A percentile compares a stretch with the other conserved stretches of the same genome.
phyloP scores from a whole-genome alignment of 768 basidiomycete species.

The Nevesoporus exiguus region DNA sequence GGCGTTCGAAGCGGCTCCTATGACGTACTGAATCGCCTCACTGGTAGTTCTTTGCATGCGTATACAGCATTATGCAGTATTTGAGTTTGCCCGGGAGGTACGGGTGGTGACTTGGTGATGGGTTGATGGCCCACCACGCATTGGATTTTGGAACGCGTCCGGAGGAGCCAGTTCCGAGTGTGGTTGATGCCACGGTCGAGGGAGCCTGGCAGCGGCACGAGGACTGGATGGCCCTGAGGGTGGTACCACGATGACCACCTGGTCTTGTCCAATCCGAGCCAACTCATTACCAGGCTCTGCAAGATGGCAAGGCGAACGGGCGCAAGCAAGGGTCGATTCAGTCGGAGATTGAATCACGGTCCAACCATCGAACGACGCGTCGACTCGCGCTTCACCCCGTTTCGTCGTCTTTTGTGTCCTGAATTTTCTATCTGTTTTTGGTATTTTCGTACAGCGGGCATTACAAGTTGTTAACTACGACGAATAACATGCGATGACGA shows the following conservation, averaged over 20 bases:
- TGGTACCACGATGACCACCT: background rate
- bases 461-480: conserved; percentile 9
- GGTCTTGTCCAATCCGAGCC: too few relatives aligned
- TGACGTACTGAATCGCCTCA: background rate
- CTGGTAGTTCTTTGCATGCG: background rate
- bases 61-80: background rate
- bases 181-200: too few relatives aligned
- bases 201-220: background rate
- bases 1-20: background rate
- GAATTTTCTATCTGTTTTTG: conserved; percentile 9
- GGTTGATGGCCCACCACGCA: too few relatives aligned
- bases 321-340: background rate
- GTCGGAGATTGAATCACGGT: background rate
- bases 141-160: too few relatives aligned
- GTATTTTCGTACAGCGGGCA: conserved; percentile 3
- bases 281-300: too few relatives aligned
- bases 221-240: background rate
- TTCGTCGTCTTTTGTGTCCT: background rate
- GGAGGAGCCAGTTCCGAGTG: background rate
- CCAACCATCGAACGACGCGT: too few relatives aligned
- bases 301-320: too few relatives aligned
- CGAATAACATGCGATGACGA: conserved; percentile 2
- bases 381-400: background rate
- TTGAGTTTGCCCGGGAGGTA: background rate
- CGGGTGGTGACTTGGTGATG: too few relatives aligned